Percentiles rank a stretch among this genome's conserved stretches.
Conservation (phyloP, 352 stramenopile genomes). For the Salisapilia sapeloensis region DNA sequence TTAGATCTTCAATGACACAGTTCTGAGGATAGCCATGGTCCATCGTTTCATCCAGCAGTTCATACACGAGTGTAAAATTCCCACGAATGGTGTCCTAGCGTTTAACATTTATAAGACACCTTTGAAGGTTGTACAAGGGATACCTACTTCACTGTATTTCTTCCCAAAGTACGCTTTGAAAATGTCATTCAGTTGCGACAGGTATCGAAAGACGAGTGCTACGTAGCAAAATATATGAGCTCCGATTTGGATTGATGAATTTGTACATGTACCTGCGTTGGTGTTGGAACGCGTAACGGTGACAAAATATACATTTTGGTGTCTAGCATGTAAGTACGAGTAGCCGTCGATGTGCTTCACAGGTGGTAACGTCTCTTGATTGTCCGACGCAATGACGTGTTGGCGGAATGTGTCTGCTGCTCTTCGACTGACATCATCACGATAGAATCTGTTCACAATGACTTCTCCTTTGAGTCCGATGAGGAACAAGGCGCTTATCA, state of each 20-base stretch:
- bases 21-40: slow-evolving; percentile 99
- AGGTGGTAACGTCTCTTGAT: slow-evolving; percentile 87
- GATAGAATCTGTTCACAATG: slow-evolving; percentile 70
- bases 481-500: slow-evolving; percentile 71
- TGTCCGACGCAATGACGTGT: slow-evolving; percentile 92
- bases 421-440: slow-evolving; percentile 56
- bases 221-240: neutral
- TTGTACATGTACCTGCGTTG: slow-evolving; percentile 71
- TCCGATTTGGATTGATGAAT: neutral
- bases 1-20: slow-evolving; percentile 94
- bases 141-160: slow-evolving; percentile 87
- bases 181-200: slow-evolving; percentile 93
- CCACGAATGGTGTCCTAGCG: slow-evolving; percentile 86
- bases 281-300: slow-evolving; percentile 94
- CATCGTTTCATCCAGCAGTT: slow-evolving; percentile 98
- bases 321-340: slow-evolving; percentile 95
- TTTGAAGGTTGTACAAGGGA: neutral
- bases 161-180: slow-evolving; percentile 96
- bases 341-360: slow-evolving; percentile 94
- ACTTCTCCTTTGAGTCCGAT: slow-evolving; percentile 73
- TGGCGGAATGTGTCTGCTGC: slow-evolving; percentile 52
- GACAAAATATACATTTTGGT: slow-evolving; percentile 97
- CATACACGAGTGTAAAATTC: slow-evolving; percentile 98
- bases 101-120: neutral
- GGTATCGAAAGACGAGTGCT: slow-evolving; percentile 92